Base-by-base conservation (phyloP, 345 rosid genomes). In the Sonneratia alba region DNA sequence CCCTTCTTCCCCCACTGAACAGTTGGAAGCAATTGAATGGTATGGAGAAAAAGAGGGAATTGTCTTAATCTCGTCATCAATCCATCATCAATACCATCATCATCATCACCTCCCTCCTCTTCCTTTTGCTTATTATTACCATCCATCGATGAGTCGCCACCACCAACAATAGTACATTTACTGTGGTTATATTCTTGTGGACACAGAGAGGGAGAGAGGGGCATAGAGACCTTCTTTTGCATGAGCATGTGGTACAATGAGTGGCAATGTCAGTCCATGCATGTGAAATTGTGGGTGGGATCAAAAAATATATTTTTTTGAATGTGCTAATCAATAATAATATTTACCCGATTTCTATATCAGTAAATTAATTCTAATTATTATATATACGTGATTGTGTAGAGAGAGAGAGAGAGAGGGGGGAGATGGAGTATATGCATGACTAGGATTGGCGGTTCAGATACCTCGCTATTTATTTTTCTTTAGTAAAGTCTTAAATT, bases 241-340 rank as follows among this genome's bases (percentile, higher is more conserved):
- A 79, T 77, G 86, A 75, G 85, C 84, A 86, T 84, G 86, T 82
- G 85, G 78, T 64, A 70, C 69, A 73, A 84, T 82, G 87, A 84
- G 81, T 84, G 82, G 69, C 12, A 11, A 71, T 84, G 85, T 79
- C 86, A 79, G 87, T 76, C 80, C 86, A 75, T 80, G 86, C 87
- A 84, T 84, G 86, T 82, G 85, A 79, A 68, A 49, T 24, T 61
- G 68, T 65, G 72, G 67, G 69, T 62, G 66, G 38, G 19, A 59
- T 59, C 53, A 27, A 27, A 27, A 27, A 27, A 27, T 27, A 27
- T 27, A 27, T 27, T 27, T 27, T 27, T 27, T 27, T 27, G 32
- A 27, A 27, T 42, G 45, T 5, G 45, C 45, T 42, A 42, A 42
- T 42, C 45, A 42, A 42, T 42, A 42, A 4, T 42, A 42, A 4